phyloP scores from a whole-genome alignment of 2,329 filamentous ascomycete species.

The Aspergillus tamarii region DNA sequence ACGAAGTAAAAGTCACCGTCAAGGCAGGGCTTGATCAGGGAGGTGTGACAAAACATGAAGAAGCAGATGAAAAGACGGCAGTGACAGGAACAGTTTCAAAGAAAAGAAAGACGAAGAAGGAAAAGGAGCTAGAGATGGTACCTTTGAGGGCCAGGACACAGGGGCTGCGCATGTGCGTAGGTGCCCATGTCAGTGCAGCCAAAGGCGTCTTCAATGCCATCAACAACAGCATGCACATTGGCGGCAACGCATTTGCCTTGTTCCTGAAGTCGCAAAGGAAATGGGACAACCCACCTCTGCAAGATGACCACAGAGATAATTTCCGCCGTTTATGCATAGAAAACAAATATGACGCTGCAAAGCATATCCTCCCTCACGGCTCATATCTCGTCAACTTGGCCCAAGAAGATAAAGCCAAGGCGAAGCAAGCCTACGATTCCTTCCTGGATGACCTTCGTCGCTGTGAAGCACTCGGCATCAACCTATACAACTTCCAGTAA shows the following conservation, averaged over 20 bases:
- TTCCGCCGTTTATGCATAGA: conserved; percentile 72
- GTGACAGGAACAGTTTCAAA: conserved; percentile 52
- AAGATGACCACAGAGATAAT: conserved; percentile 65
- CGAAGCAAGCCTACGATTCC: conserved; percentile 78
- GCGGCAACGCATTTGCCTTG: conserved; percentile 86
- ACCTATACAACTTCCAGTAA: conserved; percentile 92
- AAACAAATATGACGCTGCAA: conserved; percentile 70
- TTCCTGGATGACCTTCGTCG: conserved; percentile 88
- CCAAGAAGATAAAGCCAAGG: conserved; percentile 76
- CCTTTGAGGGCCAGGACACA: conserved; percentile 71
- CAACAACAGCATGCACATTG: conserved; percentile 75
- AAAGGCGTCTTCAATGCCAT: conserved; percentile 91
- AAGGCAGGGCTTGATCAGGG: conserved; percentile 9
- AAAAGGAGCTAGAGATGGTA: conserved; percentile 59
- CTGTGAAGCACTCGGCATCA: conserved; percentile 83
- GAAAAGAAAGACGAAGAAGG: conserved; percentile 58
- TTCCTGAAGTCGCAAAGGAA: conserved; percentile 97
- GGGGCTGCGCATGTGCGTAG: conserved; percentile 79
- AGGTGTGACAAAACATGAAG: conserved; percentile 23
- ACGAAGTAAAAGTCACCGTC: conserved; percentile 9
- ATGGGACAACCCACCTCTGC: conserved; percentile 82
- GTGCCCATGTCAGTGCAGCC: conserved; percentile 87
- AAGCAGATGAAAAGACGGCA: conserved; percentile 25
- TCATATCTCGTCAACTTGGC: conserved; percentile 97
- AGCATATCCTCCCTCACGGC: conserved; percentile 85